These are phyloP conservation scores for Eucalyptus grandis DNA, from an alignment of 345 rosid species.

Conservation along the genomic window DNA sequence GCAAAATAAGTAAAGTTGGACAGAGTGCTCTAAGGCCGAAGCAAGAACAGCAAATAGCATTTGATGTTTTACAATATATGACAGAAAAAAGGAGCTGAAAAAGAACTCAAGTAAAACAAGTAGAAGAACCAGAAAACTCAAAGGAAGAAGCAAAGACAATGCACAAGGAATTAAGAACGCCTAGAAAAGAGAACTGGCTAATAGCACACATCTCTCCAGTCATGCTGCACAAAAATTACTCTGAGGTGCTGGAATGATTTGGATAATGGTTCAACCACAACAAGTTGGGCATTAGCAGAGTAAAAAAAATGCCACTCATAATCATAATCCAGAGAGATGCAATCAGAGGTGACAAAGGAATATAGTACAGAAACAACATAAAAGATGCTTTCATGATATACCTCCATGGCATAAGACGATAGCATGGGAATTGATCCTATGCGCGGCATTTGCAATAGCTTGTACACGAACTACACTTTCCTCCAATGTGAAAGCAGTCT, in stretches of 20 bases:
- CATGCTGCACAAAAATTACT: background rate
- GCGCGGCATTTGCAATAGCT: slow-evolving; percentile 85
- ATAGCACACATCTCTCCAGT: background rate
- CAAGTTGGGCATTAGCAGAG: background rate
- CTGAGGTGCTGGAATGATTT: background rate
- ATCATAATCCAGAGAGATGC: background rate
- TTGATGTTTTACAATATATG: background rate
- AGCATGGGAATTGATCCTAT: slow-evolving; percentile 33
- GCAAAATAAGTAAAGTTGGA: background rate
- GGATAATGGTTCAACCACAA: background rate
- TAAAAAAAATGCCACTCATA: background rate
- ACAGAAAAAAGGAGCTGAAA: background rate
- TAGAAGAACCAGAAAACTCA: background rate
- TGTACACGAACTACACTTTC: slow-evolving; percentile 70
- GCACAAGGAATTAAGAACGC: background rate
- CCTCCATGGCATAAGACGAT: slow-evolving; percentile 95
- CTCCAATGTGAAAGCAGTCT: slow-evolving; percentile 67
- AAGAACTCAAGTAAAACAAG: background rate
- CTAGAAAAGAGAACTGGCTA: background rate
- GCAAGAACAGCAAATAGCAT: background rate
- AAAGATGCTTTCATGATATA: background rate
- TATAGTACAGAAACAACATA: background rate
- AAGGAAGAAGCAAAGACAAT: background rate
- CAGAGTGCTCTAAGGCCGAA: background rate
- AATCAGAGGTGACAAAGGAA: background rate